These are phyloP conservation scores for Vaccinium macrocarpon DNA, from an alignment of 148 eudicot species.

Conservation along the genomic window DNA sequence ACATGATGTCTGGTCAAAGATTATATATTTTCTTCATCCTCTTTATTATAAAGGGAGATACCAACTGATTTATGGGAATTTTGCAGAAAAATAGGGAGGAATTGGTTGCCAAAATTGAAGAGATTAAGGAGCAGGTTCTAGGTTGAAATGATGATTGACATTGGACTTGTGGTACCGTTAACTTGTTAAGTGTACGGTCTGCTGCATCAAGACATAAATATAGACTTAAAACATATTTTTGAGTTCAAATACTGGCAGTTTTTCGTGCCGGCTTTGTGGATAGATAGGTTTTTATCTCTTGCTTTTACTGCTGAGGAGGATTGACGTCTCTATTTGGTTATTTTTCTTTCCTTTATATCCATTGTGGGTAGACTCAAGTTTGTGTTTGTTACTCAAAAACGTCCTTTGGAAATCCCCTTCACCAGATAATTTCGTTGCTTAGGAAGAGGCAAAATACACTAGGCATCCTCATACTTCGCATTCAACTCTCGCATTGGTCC, in stretches of 20 bases:
- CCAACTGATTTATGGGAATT: background rate
- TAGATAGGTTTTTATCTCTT: background rate
- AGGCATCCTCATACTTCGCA: background rate
- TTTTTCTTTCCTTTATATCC: no score
- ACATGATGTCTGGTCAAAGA: background rate
- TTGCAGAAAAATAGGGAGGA: slow-evolving; percentile 72
- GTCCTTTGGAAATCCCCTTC: background rate
- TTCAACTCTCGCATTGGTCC: no score
- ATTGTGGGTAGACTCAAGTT: background rate
- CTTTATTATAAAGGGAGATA: no score
- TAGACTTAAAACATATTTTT: background rate
- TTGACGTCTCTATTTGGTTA: no score
- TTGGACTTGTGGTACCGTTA: background rate
- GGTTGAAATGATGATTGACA: slow-evolving; percentile 40
- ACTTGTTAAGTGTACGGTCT: no score
- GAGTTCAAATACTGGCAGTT: background rate
- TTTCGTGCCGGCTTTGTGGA: background rate
- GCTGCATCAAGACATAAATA: background rate
- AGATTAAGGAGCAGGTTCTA: slow-evolving; percentile 60
- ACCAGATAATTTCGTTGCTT: background rate
- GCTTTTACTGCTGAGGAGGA: background rate
- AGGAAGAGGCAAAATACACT: background rate
- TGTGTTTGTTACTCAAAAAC: background rate
- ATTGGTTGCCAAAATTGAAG: slow-evolving; percentile 54
- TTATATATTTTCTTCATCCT: background rate